Conservation (phyloP, 2,329 filamentous ascomycete genomes). For the Hymenoscyphus salicellus region DNA sequence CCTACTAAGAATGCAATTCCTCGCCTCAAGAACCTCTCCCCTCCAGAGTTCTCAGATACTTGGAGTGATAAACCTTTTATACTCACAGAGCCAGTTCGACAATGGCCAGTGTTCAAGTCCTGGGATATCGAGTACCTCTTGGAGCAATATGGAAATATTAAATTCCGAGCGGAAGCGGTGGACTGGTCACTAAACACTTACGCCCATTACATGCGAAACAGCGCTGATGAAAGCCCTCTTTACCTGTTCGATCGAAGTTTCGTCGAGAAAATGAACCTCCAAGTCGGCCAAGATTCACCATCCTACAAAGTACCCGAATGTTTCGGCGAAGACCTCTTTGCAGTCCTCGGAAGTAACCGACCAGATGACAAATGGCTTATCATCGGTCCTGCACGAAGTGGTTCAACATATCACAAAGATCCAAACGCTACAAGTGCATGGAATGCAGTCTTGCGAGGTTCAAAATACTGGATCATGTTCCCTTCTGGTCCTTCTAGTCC, state of each 20-base stretch:
- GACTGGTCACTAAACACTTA: constrained; percentile 88
- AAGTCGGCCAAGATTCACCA: constrained; percentile 51
- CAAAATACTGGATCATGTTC: constrained; percentile 99
- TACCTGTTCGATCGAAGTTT: constrained; percentile 91
- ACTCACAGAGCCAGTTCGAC: constrained; percentile 73
- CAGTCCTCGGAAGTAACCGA: constrained; percentile 70
- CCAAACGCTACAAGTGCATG: constrained; percentile 75
- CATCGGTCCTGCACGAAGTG: constrained; percentile 79
- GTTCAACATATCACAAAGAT: constrained; percentile 91
- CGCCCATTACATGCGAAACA: constrained; percentile 75
- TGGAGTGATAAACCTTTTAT: constrained; percentile 87
- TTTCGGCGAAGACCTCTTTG: constrained; percentile 84
- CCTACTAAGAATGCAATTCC: constrained; percentile 70
- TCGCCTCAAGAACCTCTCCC: constrained; percentile 65
- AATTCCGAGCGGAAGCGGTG: constrained; percentile 87
- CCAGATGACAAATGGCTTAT: constrained; percentile 93
- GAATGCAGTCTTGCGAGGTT: constrained; percentile 87
- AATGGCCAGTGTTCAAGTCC: constrained; percentile 72
- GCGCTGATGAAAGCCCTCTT: constrained; percentile 79
- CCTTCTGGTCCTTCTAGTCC: constrained; percentile 54
- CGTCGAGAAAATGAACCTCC: constrained; percentile 77
- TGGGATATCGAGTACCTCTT: constrained; percentile 73
- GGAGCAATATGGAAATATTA: constrained; percentile 59
- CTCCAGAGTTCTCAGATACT: constrained; percentile 67
- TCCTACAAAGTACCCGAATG: constrained; percentile 77